Percentiles rank a stretch among this genome's conserved stretches.
Evolutionary conservation across 768 basidiomycete species (phyloP).

Genomic region (Pleurotus ostreatus): DNA sequence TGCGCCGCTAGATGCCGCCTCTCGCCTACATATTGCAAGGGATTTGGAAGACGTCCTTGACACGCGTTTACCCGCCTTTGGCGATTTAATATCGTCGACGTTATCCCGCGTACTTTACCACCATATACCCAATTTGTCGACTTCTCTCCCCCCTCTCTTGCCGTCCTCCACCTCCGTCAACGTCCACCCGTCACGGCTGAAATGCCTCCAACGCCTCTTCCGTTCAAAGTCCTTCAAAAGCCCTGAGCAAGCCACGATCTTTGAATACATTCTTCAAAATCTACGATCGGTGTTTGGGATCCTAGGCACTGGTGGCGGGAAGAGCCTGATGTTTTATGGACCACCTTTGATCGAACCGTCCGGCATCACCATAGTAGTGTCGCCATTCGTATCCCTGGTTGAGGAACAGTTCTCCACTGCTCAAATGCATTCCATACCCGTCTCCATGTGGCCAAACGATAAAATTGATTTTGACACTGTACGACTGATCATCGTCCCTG

Average conservation of each 20-base stretch:
- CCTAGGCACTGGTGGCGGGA: conserved; percentile 9
- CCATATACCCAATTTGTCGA: no score
- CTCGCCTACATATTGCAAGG: neutral
- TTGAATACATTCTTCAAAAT: neutral
- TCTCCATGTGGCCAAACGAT: neutral
- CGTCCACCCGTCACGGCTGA: neutral
- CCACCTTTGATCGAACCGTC: neutral
- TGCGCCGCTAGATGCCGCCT: no score
- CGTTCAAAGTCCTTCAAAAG: neutral
- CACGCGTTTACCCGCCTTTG: neutral
- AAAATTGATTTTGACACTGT: neutral
- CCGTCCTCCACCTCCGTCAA: neutral
- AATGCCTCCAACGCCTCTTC: neutral
- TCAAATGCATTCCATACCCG: neutral
- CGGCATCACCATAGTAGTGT: conserved; percentile 1
- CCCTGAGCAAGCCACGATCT: conserved; percentile 3
- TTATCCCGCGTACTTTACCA: no score
- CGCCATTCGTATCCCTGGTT: neutral
- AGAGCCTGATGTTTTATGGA: conserved; percentile 8
- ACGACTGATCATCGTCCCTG: conserved; percentile 7
- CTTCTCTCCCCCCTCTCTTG: no score
- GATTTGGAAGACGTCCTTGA: neutral
- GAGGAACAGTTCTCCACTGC: no score
- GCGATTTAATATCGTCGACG: no score
- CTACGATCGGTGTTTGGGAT: neutral